Evolutionary conservation across 1,284 basidiomycete genomes (phyloP).

Genomic region (Fomitopsis betulina): DNA sequence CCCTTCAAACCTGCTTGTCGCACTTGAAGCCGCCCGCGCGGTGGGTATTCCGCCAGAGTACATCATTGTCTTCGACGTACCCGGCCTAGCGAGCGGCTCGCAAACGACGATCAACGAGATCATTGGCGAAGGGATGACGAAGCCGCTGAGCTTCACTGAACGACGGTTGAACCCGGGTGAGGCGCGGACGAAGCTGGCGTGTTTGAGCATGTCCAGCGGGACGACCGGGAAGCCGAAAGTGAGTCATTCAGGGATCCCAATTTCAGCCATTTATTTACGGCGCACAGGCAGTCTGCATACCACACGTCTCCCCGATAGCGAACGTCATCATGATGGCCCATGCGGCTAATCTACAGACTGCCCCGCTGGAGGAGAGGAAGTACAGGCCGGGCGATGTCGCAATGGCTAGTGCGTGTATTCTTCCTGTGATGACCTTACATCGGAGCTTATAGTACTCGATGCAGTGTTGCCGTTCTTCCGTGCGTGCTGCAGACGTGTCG

Average conservation of each 20-base stretch:
- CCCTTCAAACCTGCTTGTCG: slow-evolving; percentile 44
- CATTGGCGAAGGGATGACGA: slow-evolving; percentile 43
- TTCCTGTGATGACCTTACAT: neutral
- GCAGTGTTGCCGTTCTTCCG: slow-evolving; percentile 31
- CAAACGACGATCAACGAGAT: slow-evolving; percentile 44
- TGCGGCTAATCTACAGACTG: slow-evolving; percentile 32
- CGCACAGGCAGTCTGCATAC: slow-evolving; percentile 62
- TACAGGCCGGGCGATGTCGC: slow-evolving; percentile 54
- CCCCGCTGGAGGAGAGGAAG: slow-evolving; percentile 28
- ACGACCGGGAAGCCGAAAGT: slow-evolving; percentile 81
- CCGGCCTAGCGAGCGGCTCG: slow-evolving; percentile 1
- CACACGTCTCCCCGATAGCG: slow-evolving; percentile 64
- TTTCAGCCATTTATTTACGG: neutral
- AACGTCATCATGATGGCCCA: slow-evolving; percentile 60
- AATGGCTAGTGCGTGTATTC: slow-evolving; percentile 39
- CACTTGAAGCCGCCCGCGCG: slow-evolving; percentile 43
- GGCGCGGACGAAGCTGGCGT: slow-evolving; percentile 61
- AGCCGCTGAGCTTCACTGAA: slow-evolving; percentile 38
- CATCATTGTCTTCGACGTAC: slow-evolving; percentile 47
- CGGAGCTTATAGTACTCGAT: neutral
- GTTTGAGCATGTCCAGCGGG: slow-evolving; percentile 74
- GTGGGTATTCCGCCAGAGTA: slow-evolving; percentile 46
- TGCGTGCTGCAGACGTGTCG: slow-evolving; percentile 11
- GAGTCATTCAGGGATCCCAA: neutral
- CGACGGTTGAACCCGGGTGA: slow-evolving; percentile 53